Conservation (phyloP, 208 protist species). For the Perkinsela sp. region DNA sequence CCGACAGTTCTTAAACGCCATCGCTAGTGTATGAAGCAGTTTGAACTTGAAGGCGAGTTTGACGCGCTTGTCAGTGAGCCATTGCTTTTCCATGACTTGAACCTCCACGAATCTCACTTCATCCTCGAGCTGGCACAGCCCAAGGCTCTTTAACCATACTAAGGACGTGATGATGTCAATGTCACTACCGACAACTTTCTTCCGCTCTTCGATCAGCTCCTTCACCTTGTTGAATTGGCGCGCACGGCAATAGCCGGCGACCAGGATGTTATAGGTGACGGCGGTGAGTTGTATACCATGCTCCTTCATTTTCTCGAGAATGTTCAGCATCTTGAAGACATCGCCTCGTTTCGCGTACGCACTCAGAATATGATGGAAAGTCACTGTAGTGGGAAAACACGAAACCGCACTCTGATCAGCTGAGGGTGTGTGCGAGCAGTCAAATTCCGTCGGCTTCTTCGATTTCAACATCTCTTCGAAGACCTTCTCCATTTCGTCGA, state of each 20-base stretch:
- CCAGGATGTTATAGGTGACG: constrained; percentile 60
- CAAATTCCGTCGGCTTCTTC: too few relatives aligned
- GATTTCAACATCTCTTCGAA: constrained; percentile 29
- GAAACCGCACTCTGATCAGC: constrained; percentile 12
- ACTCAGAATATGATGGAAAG: constrained; percentile 61
- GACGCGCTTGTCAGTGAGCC: background rate
- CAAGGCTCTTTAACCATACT: background rate
- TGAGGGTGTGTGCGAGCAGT: too few relatives aligned
- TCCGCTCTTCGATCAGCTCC: constrained; percentile 38
- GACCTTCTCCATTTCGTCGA: constrained; percentile 51
- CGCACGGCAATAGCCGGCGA: constrained; percentile 52
- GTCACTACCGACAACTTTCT: constrained; percentile 1
- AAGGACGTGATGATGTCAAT: background rate
- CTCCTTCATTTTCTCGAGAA: constrained; percentile 17
- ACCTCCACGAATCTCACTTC: background rate
- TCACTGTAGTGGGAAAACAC: constrained; percentile 32
- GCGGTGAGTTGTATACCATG: constrained; percentile 38
- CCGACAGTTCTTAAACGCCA: background rate
- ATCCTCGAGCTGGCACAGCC: background rate
- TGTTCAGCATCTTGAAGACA: constrained; percentile 40
- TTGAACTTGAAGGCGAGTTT: background rate
- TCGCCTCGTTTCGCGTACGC: constrained; percentile 62
- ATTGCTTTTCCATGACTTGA: background rate
- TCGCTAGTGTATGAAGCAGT: background rate
- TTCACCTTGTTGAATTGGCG: constrained; percentile 45